Evolutionary conservation across 2,329 filamentous ascomycete species (phyloP), one percentile per base, ranked within the genome.

Genomic region (Sporothrix variecibatus): DNA sequence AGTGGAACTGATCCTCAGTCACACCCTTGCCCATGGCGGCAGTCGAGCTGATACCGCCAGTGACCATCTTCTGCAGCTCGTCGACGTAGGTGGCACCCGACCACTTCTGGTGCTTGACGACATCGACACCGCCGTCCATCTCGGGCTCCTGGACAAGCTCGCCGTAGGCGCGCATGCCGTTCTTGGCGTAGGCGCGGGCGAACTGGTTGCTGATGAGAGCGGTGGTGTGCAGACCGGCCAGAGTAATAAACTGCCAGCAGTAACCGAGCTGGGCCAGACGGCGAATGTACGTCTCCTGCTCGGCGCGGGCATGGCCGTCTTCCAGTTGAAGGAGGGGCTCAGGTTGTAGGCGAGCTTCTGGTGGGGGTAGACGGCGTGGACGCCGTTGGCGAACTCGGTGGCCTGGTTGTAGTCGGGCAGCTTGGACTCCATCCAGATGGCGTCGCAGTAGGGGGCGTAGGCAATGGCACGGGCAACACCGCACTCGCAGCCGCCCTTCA

Each of bases 161-260:
- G 81, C 95, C 95, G 83, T 98, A 99, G 17, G 95, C 96, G 74
- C 95, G 91, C 95, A 99, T 99, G 74, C 95, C 95, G 75, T 92
- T 86, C 82, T 90, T 86, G 74, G 92, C 88, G 82, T 93, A 99
- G 68, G 94, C 93, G 81, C 90, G 89, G 75, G 94, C 91, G 84
- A 99, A 99, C 76, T 92, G 90, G 85, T 98, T 91, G 80, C 92
- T 92, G 85, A 97, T 97, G 72, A 99, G 90, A 51, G 95, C 96
- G 3, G 94, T 98, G 76, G 94, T 97, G 87, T 99, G 96, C 81
- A 99, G 88, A 78, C 96, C 96, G 5, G 95, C 96, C 65, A 99
- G 90, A n/a, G 96, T 99, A 87, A 99, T 99, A 88, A 99, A 99
- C 84, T 99, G 96, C 96, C 96, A 99, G 90, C 94, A 97, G 89